Conservation (phyloP, 345 rosid genomes). For the Erodium maritimum region DNA sequence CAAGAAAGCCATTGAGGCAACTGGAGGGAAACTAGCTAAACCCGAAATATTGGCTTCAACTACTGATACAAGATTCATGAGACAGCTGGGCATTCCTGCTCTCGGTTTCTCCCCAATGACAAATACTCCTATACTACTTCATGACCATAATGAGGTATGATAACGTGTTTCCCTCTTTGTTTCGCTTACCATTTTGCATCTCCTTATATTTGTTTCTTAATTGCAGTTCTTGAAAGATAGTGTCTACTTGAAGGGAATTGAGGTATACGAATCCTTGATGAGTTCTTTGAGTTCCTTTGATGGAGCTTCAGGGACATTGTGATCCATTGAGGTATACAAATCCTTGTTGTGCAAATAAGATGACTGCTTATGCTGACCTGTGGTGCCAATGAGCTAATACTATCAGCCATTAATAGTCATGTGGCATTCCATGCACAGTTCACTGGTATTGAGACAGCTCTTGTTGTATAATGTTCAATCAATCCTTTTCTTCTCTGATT, state of each 20-base stretch:
- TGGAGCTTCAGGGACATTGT: constrained; percentile 16
- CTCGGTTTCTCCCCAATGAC: constrained; percentile 85
- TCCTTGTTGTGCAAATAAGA: too few relatives aligned
- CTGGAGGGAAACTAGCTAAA: constrained; percentile 65
- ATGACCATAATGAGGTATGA: constrained; percentile 83
- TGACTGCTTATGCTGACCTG: too few relatives aligned
- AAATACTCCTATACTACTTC: constrained; percentile 69
- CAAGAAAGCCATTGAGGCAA: constrained; percentile 53
- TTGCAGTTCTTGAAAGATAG: constrained; percentile 60
- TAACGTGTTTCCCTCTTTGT: background rate
- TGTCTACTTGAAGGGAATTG: constrained; percentile 61
- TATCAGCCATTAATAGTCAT: too few relatives aligned
- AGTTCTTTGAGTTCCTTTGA: constrained; percentile 50
- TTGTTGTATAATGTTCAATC: too few relatives aligned
- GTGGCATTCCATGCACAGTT: too few relatives aligned
- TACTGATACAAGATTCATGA: constrained; percentile 63
- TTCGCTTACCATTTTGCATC: background rate
- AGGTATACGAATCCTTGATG: constrained; percentile 67
- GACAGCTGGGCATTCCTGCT: constrained; percentile 60
- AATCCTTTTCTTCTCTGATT: too few relatives aligned
- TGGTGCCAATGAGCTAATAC: too few relatives aligned
- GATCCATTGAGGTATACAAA: background rate
- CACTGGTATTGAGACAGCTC: too few relatives aligned
- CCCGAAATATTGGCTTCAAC: constrained; percentile 89
- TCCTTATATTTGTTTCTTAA: constrained; percentile 3